These are phyloP conservation scores for Actinidia arguta DNA, from an alignment of 179 eudicot genomes.

Conservation along the genomic window DNA sequence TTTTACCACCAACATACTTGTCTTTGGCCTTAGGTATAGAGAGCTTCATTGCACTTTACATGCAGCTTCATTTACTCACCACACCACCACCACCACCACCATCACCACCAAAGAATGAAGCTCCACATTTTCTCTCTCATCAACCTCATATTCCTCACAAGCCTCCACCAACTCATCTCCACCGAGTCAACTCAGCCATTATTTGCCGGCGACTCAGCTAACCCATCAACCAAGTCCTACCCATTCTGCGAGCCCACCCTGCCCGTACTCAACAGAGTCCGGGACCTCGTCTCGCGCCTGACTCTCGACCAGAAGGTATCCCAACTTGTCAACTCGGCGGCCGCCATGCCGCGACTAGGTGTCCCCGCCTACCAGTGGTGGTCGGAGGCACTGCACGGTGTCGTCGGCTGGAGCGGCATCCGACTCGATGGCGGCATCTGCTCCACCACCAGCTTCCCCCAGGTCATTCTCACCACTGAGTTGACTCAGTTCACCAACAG, in stretches of 20 bases:
- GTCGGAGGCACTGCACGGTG: slow-evolving; percentile 95
- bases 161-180: background rate
- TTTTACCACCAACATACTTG: too few relatives aligned
- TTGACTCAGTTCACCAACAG: slow-evolving; percentile 2
- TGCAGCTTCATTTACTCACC: background rate
- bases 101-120: background rate
- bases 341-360: slow-evolving; percentile 74
- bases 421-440: slow-evolving; percentile 39
- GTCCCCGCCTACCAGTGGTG: slow-evolving; percentile 90
- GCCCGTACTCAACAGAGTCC: slow-evolving; percentile 43
- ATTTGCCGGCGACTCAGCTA: slow-evolving; percentile 53
- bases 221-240: slow-evolving; percentile 46
- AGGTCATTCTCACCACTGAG: slow-evolving; percentile 52
- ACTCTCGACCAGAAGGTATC: slow-evolving; percentile 73
- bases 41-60: too few relatives aligned
- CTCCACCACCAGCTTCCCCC: slow-evolving; percentile 81
- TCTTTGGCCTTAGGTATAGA: too few relatives aligned
- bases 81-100: background rate
- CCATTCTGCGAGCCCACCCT: slow-evolving; percentile 51
- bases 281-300: slow-evolving; percentile 61
- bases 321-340: slow-evolving; percentile 65
- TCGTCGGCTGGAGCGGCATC: slow-evolving; percentile 50
- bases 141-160: background rate
- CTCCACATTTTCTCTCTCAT: background rate
- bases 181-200: slow-evolving; percentile 14